A percentile compares a stretch with the other conserved stretches of the same genome.
Conservation (phyloP, 1,139 yeast species). For the Saccharomycopsis phalli region DNA sequence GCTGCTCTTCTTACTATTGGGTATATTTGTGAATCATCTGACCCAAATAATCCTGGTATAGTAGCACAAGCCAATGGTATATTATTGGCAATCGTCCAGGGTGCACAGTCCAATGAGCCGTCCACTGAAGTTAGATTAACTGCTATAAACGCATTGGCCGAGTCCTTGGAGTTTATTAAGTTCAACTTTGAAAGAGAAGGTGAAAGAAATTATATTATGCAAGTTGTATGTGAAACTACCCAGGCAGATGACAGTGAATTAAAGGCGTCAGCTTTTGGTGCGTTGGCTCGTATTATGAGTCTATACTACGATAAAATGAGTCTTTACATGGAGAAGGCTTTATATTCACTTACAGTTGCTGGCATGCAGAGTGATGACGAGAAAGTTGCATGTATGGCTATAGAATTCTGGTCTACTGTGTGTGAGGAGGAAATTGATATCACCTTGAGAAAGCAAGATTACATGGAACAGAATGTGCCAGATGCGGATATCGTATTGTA, state of each 20-base stretch:
- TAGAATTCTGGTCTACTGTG: constrained; percentile 96
- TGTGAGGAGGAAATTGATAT: constrained; percentile 93
- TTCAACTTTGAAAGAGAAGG: constrained; percentile 86
- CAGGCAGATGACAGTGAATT: constrained; percentile 76
- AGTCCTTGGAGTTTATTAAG: constrained; percentile 83
- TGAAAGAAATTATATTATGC: constrained; percentile 95
- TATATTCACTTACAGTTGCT: constrained; percentile 78
- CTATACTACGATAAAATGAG: constrained; percentile 84
- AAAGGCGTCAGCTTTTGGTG: constrained; percentile 94
- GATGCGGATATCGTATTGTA: constrained; percentile 36
- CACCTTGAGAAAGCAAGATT: constrained; percentile 57
- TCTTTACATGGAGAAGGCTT: constrained; percentile 94
- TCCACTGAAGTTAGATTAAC: constrained; percentile 71
- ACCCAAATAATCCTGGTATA: constrained; percentile 72
- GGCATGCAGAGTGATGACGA: constrained; percentile 89
- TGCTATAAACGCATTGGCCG: constrained; percentile 85
- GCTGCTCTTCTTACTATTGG: constrained; percentile 87
- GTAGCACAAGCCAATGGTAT: constrained; percentile 85
- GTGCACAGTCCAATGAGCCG: constrained; percentile 80
- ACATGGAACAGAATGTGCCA: constrained; percentile 35
- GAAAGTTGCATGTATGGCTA: constrained; percentile 94
- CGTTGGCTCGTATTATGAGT: constrained; percentile 87
- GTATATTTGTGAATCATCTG: constrained; percentile 90
- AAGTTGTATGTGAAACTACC: constrained; percentile 97
- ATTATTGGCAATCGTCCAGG: constrained; percentile 91